Evolutionary conservation across 2,329 filamentous ascomycete genomes (phyloP).

Genomic region (Thyridium curvatum): DNA sequence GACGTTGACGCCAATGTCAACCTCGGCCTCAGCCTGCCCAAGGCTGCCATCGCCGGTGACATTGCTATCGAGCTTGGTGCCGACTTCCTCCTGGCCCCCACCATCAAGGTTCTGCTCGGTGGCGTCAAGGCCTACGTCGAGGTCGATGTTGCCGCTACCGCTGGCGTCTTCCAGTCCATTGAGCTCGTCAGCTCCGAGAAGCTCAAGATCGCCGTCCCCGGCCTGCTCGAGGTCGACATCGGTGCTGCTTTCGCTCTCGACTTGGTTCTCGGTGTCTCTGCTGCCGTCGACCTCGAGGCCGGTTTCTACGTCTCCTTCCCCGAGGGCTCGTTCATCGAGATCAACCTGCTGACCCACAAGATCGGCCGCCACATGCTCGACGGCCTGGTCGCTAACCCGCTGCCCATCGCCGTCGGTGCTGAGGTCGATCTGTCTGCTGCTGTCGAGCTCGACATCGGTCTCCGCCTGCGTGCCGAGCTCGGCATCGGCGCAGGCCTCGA

Average conservation of each 20-base stretch:
- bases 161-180: slow-evolving; percentile 11
- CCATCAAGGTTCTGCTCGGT: slow-evolving; percentile 13
- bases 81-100: slow-evolving; percentile 11
- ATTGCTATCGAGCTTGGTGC: slow-evolving; percentile 9
- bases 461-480: slow-evolving; percentile 19
- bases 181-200: slow-evolving; percentile 14
- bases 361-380: slow-evolving; percentile 14
- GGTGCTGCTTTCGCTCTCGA: slow-evolving; percentile 19
- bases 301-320: slow-evolving; percentile 19
- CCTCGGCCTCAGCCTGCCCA: slow-evolving; percentile 12
- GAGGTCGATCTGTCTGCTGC: slow-evolving; percentile 15
- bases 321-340: slow-evolving; percentile 16
- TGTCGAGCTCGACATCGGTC: slow-evolving; percentile 16
- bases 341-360: slow-evolving; percentile 15
- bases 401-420: slow-evolving; percentile 13
- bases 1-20: slow-evolving; percentile 6
- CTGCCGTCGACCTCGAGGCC: slow-evolving; percentile 16
- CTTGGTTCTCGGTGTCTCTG: slow-evolving; percentile 16
- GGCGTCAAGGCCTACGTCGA: slow-evolving; percentile 18
- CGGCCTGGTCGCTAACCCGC: slow-evolving; percentile 14
- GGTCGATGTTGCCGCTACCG: slow-evolving; percentile 16
- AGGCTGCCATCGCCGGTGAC: slow-evolving; percentile 10
- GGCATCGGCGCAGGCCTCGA: slow-evolving; percentile 14
- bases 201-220: slow-evolving; percentile 14
- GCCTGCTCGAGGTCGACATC: slow-evolving; percentile 13